Evolutionary conservation across 768 basidiomycete species (phyloP), one percentile per base, ranked within the genome.

Genomic region (Calvatia gigantea): DNA sequence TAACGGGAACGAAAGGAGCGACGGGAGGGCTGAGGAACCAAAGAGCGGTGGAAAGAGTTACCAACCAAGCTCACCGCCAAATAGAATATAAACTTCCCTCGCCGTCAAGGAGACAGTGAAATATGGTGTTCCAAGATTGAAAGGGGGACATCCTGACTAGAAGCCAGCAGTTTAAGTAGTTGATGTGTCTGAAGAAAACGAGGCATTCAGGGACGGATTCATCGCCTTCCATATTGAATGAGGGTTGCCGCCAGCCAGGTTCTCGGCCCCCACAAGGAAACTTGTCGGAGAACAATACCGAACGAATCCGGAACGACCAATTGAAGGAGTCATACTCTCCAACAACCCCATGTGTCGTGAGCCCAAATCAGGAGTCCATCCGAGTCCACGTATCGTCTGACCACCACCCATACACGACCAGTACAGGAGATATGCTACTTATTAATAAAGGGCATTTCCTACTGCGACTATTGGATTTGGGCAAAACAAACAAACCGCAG

Each of bases 61-160:
- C 15, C 25, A 23, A 38, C 15, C 32, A 33, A 29, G 29, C 44
- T n/a, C 46, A 29, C 21, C 43, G 5, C 37, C 45, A 55, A 55
- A 39, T 55, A 47, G 8, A 4, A 37, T 29, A 25, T 25, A 54
- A 31, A 32, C 25, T 14, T 44, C 32, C 51, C 51, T 17, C 51
- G 41, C 29, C 51, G 51, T 53, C 51, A 33, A 48, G 41, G 41
- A 42, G 14, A 42, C 35, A n/a, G 25, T 27, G 31, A 55, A 47
- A 55, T 12, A 47, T 39, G 19, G 12, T 9, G 45, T 17, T 14
- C 35, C 21, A 21, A 21, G n/a, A 44, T 47, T 47, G 35, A 29
- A 54, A 15, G 21, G 44, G 27, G 37, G 9, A 19, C 51, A 53
- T 47, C 35, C 35, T 38, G 33, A 47, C 29, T 33, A 5, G 33